Base-by-base conservation (phyloP, 2,329 filamentous ascomycete genomes). In the Alternaria angustiovoidea region DNA sequence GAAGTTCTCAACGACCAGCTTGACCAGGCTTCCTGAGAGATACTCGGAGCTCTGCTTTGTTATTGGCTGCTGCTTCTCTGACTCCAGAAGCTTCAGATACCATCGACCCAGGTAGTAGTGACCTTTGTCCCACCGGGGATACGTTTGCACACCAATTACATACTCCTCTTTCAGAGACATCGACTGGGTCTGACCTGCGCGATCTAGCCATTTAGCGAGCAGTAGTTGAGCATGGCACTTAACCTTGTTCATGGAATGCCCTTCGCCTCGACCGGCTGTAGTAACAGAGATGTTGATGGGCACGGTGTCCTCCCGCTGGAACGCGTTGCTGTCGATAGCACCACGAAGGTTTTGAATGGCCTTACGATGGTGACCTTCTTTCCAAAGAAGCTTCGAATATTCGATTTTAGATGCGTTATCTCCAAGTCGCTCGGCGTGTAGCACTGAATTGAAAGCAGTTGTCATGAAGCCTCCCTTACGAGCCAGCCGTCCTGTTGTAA, bases 31-130 rank as follows among this genome's bases (percentile, higher is more conserved):
- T 39, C 95, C 96, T 11, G 87, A 91, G 56, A 95, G 80, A 70
- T 72, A 81, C 12, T 76, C 63, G 26, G 78, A 68, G 30, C 75
- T 79, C 58, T 97, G 93, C 64, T 94, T 93, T 28, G 90, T 87
- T 18, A 87, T 83, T 38, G 90, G 89, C 53, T 96, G 86, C 2
- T 86, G 83, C 77, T 93, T 94, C 76, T 98, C 93, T 0, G 93
- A 92, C 71, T 98, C 94, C 3, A 97, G 83, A 4, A 98, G 86
- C 78, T 97, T 99, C 77, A 97, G 96, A 84, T 99, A 99, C 79
- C 98, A 93, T 47, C 94, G 93, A 5, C 95, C 95, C 9, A 99
- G 86, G 76, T 97, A 97, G 77, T 98, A 99, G 75, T 98, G 94
- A 0, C 93, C 94, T 78, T 97, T 98, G 75, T 99, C 95, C 94